Base-by-base conservation (phyloP, 1,139 yeast species). In the Meyerozyma guilliermondii region DNA sequence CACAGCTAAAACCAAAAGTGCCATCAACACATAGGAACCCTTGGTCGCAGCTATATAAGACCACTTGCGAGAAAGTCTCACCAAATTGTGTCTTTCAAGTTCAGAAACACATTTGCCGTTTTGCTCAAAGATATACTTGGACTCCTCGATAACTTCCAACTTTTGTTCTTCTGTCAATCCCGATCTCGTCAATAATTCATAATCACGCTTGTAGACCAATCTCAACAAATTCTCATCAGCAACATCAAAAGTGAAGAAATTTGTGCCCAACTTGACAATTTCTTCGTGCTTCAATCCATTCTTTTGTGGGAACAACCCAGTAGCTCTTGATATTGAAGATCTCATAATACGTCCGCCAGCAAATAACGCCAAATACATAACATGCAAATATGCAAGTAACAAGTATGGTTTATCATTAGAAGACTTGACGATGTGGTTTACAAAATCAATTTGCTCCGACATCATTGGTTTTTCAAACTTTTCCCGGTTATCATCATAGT, bases 281-380 rank as follows among this genome's bases (percentile, higher is more conserved):
- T 85, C 87, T 40, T 75, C 83, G 44, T 80, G 81, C 24, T 76
- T 62, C 50, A 78, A 65, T 17, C 87, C 87, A 41, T 77, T 76
- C 43, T 82, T 78, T 50, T 81, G 81, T 5, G 95, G 95, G 70
- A 85, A 85, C 46, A 87, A 65, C 1, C 91, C 88, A 4, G 83
- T 68, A 27, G 89, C 81, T 54, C 74, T 79, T 40, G 83, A 71
- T 30, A 87, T 63, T 17, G 81, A 76, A 1, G 89, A 81, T 46
- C 84, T 69, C 80, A 87, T 76, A 41, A 87, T 73, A 49, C 83
- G 71, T 24, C 95, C 95, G 40, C 96, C 96, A 5, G 95, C 95
- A 65, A 87, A 87, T 40, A 87, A 72, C 1, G 94, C 95, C 56
- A 87, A 68, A 62, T 87, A 87, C 81, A 87, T 76, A 38, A 86